Evolutionary conservation across 805 yeast species (phyloP).

Genomic region (Pichia pseudocactophila): DNA sequence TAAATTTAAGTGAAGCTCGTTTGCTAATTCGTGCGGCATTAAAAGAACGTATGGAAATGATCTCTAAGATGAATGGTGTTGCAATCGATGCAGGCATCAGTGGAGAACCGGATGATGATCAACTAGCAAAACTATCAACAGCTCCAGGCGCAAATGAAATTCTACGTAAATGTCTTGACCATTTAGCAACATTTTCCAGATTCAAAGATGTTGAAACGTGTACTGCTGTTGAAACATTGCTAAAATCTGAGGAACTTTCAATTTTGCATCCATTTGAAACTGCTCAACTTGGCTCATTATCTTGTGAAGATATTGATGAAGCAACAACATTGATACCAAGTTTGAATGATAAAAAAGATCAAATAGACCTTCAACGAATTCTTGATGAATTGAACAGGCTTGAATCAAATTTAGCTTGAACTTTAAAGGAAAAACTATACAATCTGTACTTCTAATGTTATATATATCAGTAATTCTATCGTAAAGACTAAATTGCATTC

Average conservation of each 20-base stretch:
- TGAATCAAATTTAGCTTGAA: constrained; percentile 32
- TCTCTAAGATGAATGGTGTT: constrained; percentile 30
- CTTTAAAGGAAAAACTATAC: neutral
- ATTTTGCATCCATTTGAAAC: constrained; percentile 91
- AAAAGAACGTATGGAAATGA: constrained; percentile 56
- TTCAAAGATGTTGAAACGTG: constrained; percentile 90
- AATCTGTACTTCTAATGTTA: neutral
- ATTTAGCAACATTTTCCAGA: constrained; percentile 75
- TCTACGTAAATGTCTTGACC: constrained; percentile 83
- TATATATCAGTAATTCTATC: neutral
- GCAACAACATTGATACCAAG: constrained; percentile 93
- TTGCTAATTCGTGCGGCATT: constrained; percentile 84
- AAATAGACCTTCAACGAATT: constrained; percentile 78
- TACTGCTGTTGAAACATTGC: constrained; percentile 82
- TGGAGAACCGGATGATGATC: constrained; percentile 36
- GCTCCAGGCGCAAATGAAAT: constrained; percentile 81
- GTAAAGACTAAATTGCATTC: neutral
- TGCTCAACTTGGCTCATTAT: constrained; percentile 78
- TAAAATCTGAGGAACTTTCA: constrained; percentile 63
- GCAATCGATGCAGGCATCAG: constrained; percentile 23
- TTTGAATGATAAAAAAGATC: constrained; percentile 68
- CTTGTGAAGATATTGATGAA: constrained; percentile 94
- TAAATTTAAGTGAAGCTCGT: constrained; percentile 85
- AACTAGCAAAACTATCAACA: constrained; percentile 40
- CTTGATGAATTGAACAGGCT: constrained; percentile 76